Evolutionary conservation across 139 green algal genomes (phyloP).

Genomic region (Picochlorum sp.): DNA sequence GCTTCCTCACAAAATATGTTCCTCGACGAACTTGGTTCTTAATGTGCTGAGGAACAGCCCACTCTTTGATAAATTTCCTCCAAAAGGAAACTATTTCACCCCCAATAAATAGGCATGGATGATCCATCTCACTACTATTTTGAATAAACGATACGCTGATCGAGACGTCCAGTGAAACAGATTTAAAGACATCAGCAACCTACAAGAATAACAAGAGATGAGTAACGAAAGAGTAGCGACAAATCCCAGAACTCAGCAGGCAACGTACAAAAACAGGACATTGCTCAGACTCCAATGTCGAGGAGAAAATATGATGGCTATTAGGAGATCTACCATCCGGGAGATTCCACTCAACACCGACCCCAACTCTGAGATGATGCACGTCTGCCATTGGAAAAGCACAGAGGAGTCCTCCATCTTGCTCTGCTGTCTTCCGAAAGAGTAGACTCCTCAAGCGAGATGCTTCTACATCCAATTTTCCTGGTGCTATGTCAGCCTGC

Average conservation of each 20-base stretch:
- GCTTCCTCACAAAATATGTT: constrained; percentile 38
- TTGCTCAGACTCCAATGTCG: constrained; percentile 22
- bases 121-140: not conserved
- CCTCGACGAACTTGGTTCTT: constrained; percentile 33
- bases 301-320: constrained; percentile 54
- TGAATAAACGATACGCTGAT: not conserved
- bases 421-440: constrained; percentile 18
- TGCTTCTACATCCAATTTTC: constrained; percentile 26
- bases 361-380: not conserved
- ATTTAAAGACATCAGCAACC: not conserved
- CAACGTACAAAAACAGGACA: constrained; percentile 23
- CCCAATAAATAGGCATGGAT: constrained; percentile 22
- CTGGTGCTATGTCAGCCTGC: not conserved
- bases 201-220: not conserved
- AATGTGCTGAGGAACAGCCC: constrained; percentile 18
- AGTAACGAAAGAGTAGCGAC: constrained; percentile 9
- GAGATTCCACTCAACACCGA: constrained; percentile 28
- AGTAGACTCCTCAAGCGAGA: constrained; percentile 5
- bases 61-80: constrained; percentile 10
- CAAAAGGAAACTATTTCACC: constrained; percentile 38
- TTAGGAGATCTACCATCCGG: constrained; percentile 28
- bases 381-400: constrained; percentile 30
- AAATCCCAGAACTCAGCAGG: constrained; percentile 11
- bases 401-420: constrained; percentile 28
- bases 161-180: not conserved